These are phyloP conservation scores for Canavalia gladiata DNA, from an alignment of 306 rosid genomes.

Conservation along the genomic window DNA sequence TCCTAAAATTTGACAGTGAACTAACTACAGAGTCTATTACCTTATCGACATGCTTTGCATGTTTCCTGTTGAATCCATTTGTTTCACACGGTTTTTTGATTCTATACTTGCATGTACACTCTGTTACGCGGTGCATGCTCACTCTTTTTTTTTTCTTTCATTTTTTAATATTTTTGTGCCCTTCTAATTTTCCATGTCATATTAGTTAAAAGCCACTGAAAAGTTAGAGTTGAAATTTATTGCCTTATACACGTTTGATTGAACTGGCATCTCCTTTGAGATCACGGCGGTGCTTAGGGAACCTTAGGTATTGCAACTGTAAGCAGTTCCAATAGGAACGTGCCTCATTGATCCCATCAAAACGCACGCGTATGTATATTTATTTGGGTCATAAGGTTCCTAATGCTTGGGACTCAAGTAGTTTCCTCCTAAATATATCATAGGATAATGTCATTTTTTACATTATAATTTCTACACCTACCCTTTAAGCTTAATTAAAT, in stretches of 20 bases:
- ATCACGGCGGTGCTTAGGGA: conserved; percentile 29
- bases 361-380: no score
- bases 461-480: background rate
- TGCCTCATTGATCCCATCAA: background rate
- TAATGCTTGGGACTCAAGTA: background rate
- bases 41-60: conserved; percentile 20
- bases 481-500: background rate
- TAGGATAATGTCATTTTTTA: background rate
- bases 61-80: conserved; percentile 35
- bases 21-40: background rate
- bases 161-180: conserved; percentile 9
- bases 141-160: background rate
- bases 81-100: conserved; percentile 55
- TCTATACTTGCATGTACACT: conserved; percentile 48
- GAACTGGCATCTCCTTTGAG: conserved; percentile 46
- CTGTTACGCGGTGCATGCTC: conserved; percentile 42
- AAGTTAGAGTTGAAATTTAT: conserved; percentile 7
- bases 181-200: conserved; percentile 29
- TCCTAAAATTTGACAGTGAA: conserved; percentile 4
- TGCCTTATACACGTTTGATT: conserved; percentile 27
- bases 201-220: background rate
- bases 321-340: background rate
- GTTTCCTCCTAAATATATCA: background rate
- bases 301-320: background rate
- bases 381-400: background rate